Conservation (phyloP, 2,329 filamentous ascomycete species). For the Ceratocystiopsis sp. region DNA sequence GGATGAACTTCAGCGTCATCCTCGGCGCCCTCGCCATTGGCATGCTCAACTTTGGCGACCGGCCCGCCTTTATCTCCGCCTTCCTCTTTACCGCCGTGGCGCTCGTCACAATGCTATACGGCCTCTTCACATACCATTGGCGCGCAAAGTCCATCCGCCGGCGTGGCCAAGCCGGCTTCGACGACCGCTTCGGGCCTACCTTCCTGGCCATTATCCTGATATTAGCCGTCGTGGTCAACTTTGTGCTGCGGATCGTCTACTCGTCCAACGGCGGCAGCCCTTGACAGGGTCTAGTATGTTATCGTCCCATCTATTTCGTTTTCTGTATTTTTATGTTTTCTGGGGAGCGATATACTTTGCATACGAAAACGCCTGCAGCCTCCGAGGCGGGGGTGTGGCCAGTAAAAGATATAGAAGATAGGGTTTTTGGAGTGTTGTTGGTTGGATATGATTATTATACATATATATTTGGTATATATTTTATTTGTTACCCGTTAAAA, state of each 20-base stretch:
- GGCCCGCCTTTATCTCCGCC: slow-evolving; percentile 81
- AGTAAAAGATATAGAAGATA: too few species aligned
- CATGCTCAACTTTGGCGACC: slow-evolving; percentile 95
- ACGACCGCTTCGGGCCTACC: slow-evolving; percentile 88
- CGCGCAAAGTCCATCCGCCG: slow-evolving; percentile 80
- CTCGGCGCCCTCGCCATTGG: slow-evolving; percentile 91
- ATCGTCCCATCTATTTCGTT: background rate
- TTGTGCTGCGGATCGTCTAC: slow-evolving; percentile 59
- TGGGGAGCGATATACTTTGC: too few species aligned
- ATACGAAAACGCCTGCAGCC: too few species aligned
- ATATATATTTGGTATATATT: too few species aligned
- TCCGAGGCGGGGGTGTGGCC: too few species aligned
- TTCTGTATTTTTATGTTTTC: background rate
- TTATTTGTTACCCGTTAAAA: too few species aligned
- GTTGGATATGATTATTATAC: too few species aligned
- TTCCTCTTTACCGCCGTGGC: slow-evolving; percentile 88
- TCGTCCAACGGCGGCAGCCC: slow-evolving; percentile 5
- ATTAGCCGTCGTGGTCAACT: slow-evolving; percentile 88
- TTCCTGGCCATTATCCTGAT: slow-evolving; percentile 74
- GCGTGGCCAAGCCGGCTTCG: slow-evolving; percentile 86
- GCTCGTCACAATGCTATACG: slow-evolving; percentile 91
- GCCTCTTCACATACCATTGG: slow-evolving; percentile 92
- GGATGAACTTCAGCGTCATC: slow-evolving; percentile 99
- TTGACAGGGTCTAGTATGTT: background rate
- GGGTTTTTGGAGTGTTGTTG: too few species aligned